Percentiles rank a stretch among this genome's conserved stretches.
These are phyloP conservation scores for Phytopythium kandeliae DNA, from an alignment of 352 stramenopile genomes.

Conservation along the genomic window DNA sequence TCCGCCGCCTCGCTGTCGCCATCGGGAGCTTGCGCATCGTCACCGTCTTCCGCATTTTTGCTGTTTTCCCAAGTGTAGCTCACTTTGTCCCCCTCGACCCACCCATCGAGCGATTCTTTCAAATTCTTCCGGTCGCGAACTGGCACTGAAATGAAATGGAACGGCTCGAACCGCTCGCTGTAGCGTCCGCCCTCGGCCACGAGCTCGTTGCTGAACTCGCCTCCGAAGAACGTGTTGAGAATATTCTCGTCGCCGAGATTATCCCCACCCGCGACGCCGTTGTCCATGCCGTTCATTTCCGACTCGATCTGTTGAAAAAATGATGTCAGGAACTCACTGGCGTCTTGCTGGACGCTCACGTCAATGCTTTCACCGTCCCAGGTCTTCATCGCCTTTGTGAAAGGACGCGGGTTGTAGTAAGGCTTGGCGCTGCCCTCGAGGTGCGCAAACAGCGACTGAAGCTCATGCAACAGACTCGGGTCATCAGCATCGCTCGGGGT, in stretches of 20 bases:
- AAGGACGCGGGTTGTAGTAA: conserved; percentile 77
- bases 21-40: conserved; percentile 11
- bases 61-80: conserved; percentile 87
- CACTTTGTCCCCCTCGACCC: conserved; percentile 87
- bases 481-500: conserved; percentile 8
- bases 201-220: conserved; percentile 91
- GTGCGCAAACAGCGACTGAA: conserved; percentile 90
- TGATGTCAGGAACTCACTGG: conserved; percentile 90
- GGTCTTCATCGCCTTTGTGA: conserved; percentile 82
- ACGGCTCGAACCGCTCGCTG: conserved; percentile 86
- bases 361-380: conserved; percentile 87
- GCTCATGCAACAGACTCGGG: conserved; percentile 67
- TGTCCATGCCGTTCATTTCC: conserved; percentile 78
- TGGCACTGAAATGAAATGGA: conserved; percentile 88
- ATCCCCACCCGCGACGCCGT: conserved; percentile 14
- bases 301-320: conserved; percentile 92
- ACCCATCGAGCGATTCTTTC: conserved; percentile 79
- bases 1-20: conserved; percentile 21
- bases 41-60: conserved; percentile 11
- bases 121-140: conserved; percentile 86
- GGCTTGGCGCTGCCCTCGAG: conserved; percentile 81
- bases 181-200: conserved; percentile 83
- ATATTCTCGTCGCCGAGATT: conserved; percentile 64
- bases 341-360: conserved; percentile 90
- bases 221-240: conserved; percentile 84